Evolutionary conservation across 345 rosid genomes (phyloP), one percentile per base, ranked within the genome.

Genomic region (Cardamine occulta): DNA sequence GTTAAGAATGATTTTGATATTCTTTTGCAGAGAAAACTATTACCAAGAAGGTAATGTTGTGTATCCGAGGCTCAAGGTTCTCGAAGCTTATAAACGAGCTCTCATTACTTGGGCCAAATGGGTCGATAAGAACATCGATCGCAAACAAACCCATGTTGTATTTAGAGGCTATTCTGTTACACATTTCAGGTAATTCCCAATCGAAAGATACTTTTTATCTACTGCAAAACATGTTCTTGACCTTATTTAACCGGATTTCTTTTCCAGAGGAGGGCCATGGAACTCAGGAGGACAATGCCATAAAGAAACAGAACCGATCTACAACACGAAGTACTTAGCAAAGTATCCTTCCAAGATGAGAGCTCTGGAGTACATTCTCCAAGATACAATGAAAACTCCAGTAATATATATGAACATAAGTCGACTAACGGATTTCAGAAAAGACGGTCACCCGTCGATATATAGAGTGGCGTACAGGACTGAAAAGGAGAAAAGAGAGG

Each of bases 251-350:
- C 35, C 6, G 5, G 6, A 26, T 32, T 40, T 47, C 0, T 0
- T 40, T 72, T 64, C 61, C 82, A 91, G 96, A 78, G 89, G 97
- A 54, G 97, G 95, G 42, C 97, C 81, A 15, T 94, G 97, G 95
- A 91, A 87, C 78, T 89, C 95, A 5, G 93, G 95, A 79, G 97
- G 98, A 58, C 84, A 85, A 80, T 91, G 98, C 70, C 89, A 88
- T 79, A 83, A 75, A 49, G 98, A 91, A 85, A 86, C 86, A 10
- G 92, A 88, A 70, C 97, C 97, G 26, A 75, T 94, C 49, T 84
- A 55, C 28, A 82, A 88, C 42, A 70, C 79, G 19, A 81, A 51
- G 1, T 81, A 87, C 85, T 70, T 91, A 32, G 71, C 77, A 14
- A 88, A 85, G 79, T 90, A 91, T 78, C 95, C 97, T 68, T 82